These are phyloP conservation scores for Talaromyces sp. DNA, from an alignment of 2,329 filamentous ascomycete genomes.

Conservation along the genomic window DNA sequence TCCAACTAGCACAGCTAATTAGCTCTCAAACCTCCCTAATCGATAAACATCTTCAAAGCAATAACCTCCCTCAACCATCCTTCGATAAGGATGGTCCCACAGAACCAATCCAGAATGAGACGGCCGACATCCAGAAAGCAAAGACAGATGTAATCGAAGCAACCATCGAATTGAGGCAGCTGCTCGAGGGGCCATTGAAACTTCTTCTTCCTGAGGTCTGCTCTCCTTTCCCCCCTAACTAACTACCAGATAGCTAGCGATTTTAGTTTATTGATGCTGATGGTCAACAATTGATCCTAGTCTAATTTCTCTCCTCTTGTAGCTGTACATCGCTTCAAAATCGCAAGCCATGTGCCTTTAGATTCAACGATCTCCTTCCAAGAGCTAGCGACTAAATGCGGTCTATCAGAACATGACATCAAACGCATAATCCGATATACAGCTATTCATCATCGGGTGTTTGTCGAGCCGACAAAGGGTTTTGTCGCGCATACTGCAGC, in stretches of 20 bases:
- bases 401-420: constrained; percentile 7
- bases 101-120: constrained; percentile 6
- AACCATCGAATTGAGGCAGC: constrained; percentile 10
- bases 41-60: constrained; percentile 7
- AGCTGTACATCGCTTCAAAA: constrained; percentile 14
- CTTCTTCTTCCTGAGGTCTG: constrained; percentile 11
- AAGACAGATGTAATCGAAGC: constrained; percentile 12
- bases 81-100: constrained; percentile 11
- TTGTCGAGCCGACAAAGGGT: constrained; percentile 12
- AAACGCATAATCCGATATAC: constrained; percentile 15
- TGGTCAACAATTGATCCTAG: too few species aligned
- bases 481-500: constrained; percentile 16
- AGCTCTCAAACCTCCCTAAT: constrained; percentile 11
- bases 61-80: constrained; percentile 10
- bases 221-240: background rate
- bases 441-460: constrained; percentile 13
- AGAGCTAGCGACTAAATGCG: constrained; percentile 9
- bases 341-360: constrained; percentile 6
- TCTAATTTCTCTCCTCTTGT: constrained; percentile 12
- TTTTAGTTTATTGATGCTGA: too few species aligned
- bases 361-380: constrained; percentile 7
- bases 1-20: constrained; percentile 12
- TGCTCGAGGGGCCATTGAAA: constrained; percentile 13
- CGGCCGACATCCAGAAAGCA: constrained; percentile 4
- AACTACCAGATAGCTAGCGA: too few species aligned